Base-by-base conservation (phyloP, 139 green algal genomes). In the Closterium sp. region DNA sequence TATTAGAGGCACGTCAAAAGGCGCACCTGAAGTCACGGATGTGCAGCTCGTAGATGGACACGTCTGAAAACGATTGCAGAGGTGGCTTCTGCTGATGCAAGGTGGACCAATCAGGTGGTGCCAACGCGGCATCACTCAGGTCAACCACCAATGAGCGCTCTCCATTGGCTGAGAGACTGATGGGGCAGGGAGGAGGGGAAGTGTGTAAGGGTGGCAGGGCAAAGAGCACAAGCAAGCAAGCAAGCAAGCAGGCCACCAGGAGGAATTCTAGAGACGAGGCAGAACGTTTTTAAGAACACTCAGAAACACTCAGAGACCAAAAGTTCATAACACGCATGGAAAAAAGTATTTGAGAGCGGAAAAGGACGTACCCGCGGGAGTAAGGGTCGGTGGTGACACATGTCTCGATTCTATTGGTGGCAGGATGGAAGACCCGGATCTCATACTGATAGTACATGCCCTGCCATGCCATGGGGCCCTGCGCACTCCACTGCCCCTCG, bases 21-120 rank as follows among this genome's bases (percentile, higher is more conserved):
- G 34, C 34, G 30, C 86, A 93, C 91, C 91, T 97, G 96, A 99
- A 99, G 94, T 99, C 97, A 0, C 97, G 95, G 19, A 99, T 95
- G 95, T 98, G 97, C 84, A 99, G 96, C 96, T 99, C 97, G 93
- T 98, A 98, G 86, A 98, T 95, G 88, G 94, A 96, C 42, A 97
- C 95, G 93, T 99, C 97, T 4, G 95, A 97, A 1, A 93, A 88
- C 31, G 86, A 88, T 1, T 93, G 30, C 91, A 97, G 42, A 31
- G 29, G n/a, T 4, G 91, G 92, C 32, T 92, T 95, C 24, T 70
- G 28, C 34, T 92, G 86, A 27, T 70, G 22, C 22, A 95, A 86
- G 0, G 89, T 28, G 30, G 87, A 90, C 94, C 94, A 96, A n/a
- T 70, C 90, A n/a, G 84, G 88, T 45, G 86, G 95, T 29, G 86